Conservation (phyloP, 2,329 filamentous ascomycete species). For the Meredithiella fracta region DNA sequence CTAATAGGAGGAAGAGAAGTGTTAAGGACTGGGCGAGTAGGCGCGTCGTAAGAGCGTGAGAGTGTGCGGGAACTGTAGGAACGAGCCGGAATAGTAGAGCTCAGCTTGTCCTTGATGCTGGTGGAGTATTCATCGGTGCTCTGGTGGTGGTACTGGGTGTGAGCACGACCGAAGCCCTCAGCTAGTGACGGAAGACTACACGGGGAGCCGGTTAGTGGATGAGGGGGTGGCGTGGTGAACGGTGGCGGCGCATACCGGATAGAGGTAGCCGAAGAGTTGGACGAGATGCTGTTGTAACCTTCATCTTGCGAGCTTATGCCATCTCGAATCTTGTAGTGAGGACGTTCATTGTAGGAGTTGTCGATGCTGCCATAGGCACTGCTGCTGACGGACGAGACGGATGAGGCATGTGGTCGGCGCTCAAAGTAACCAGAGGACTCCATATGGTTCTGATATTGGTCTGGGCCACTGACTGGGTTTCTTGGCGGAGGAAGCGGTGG, state of each 20-base stretch:
- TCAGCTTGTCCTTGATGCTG: slow-evolving; percentile 37
- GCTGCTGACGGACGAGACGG: slow-evolving; percentile 12
- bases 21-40: slow-evolving; percentile 24
- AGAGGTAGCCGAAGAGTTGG: slow-evolving; percentile 16
- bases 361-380: slow-evolving; percentile 28
- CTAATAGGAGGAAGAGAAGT: slow-evolving; percentile 24
- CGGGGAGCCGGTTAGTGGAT: slow-evolving; percentile 16
- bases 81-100: slow-evolving; percentile 28
- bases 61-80: slow-evolving; percentile 19
- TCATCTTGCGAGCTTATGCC: slow-evolving; percentile 23
- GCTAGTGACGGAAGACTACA: slow-evolving; percentile 26
- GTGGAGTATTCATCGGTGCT: slow-evolving; percentile 32
- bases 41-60: slow-evolving; percentile 14
- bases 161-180: slow-evolving; percentile 32
- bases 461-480: slow-evolving; percentile 10
- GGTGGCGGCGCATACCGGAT: slow-evolving; percentile 14
- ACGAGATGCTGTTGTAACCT: slow-evolving; percentile 29
- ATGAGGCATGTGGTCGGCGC: slow-evolving; percentile 8
- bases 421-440: slow-evolving; percentile 8
- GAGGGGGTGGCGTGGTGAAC: slow-evolving; percentile 11
- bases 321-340: slow-evolving; percentile 9
- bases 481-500: slow-evolving; percentile 15
- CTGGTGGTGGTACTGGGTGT: slow-evolving; percentile 31
- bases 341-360: slow-evolving; percentile 20
- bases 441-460: slow-evolving; percentile 1